Conservation (phyloP, 2,329 filamentous ascomycete species). For the Monosporascus cannonballus region DNA sequence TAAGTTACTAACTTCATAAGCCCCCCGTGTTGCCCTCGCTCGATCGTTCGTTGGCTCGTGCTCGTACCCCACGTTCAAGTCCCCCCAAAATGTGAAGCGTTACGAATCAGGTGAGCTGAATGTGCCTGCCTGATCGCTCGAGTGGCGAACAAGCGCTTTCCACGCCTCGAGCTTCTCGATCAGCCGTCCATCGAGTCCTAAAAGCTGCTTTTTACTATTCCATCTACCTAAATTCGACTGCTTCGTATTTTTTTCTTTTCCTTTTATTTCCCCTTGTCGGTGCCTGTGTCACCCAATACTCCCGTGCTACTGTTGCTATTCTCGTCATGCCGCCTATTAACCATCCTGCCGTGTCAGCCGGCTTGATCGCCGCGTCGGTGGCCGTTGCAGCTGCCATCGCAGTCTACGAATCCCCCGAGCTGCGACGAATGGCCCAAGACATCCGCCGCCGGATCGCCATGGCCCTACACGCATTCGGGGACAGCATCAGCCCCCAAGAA, state of each 20-base stretch:
- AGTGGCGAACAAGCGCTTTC: slow-evolving; percentile 16
- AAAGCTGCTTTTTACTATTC: neutral
- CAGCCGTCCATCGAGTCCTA: neutral
- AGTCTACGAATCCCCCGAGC: slow-evolving; percentile 58
- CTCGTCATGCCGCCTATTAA: slow-evolving; percentile 49
- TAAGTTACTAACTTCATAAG: slow-evolving; percentile 16
- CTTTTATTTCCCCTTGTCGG: slow-evolving; percentile 3
- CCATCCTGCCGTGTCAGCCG: slow-evolving; percentile 49
- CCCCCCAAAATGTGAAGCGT: slow-evolving; percentile 1
- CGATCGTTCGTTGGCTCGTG: neutral
- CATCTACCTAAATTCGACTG: neutral
- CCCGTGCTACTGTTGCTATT: neutral
- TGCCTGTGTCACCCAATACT: neutral
- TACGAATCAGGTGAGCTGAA: slow-evolving; percentile 15
- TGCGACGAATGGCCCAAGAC: slow-evolving; percentile 55
- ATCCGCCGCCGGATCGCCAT: slow-evolving; percentile 56
- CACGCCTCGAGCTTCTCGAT: neutral
- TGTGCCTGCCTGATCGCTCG: slow-evolving; percentile 16
- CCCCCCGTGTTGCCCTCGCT: too few relatives aligned
- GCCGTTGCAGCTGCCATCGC: slow-evolving; percentile 53
- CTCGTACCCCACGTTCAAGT: slow-evolving; percentile 17
- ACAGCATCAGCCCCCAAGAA: slow-evolving; percentile 45
- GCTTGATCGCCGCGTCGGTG: slow-evolving; percentile 51
- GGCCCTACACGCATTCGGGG: slow-evolving; percentile 53
- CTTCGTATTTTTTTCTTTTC: slow-evolving; percentile 1